Evolutionary conservation across 129 eudicot genomes (phyloP).

Genomic region (Daucus carota): DH1_v3.0 NC_030382.2:57803001-57803500

Average conservation of each 20-base stretch:
- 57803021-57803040: slow-evolving; percentile 83
- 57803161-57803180: slow-evolving; percentile 84
- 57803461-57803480: no score
- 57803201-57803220: slow-evolving; percentile 91
- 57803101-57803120: slow-evolving; percentile 69
- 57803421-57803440: not conserved
- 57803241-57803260: slow-evolving; percentile 82
- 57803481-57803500: not conserved
- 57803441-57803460: not conserved
- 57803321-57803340: slow-evolving; percentile 38
- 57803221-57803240: slow-evolving; percentile 65
- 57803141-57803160: slow-evolving; percentile 69
- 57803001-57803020: slow-evolving; percentile 65
- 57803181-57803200: slow-evolving; percentile 79
- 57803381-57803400: not conserved
- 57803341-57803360: slow-evolving; percentile 31
- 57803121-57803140: slow-evolving; percentile 68
- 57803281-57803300: slow-evolving; percentile 21
- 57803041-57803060: slow-evolving; percentile 82
- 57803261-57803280: slow-evolving; percentile 64
- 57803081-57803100: slow-evolving; percentile 87
- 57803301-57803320: slow-evolving; percentile 85
- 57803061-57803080: slow-evolving; percentile 86
- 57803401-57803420: not conserved
- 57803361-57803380: slow-evolving; percentile 9